A percentile compares a stretch with the other conserved stretches of the same genome.
Evolutionary conservation across 78 protist species (phyloP).

Genomic region (Dictyostelium capitatum): DNA sequence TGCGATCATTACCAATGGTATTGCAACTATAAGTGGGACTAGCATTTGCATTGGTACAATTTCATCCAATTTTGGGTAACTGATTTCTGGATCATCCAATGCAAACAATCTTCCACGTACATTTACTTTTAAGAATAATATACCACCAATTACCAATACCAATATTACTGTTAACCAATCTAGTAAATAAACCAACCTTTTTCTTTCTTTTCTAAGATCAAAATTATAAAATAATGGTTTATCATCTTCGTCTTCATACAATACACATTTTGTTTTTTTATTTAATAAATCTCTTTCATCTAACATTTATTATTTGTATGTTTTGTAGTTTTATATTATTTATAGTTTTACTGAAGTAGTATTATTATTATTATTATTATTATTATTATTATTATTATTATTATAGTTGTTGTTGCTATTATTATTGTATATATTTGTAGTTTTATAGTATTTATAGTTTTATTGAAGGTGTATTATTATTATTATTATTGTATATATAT

Average conservation of each 20-base stretch:
- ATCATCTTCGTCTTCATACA: not conserved
- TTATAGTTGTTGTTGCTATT: too few species aligned
- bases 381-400: too few species aligned
- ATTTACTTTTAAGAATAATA: conserved; percentile 46
- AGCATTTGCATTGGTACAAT: conserved; percentile 28
- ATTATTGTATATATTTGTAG: too few species aligned
- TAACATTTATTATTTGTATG: too few species aligned
- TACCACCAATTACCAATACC: conserved; percentile 22
- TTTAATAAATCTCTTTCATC: not conserved
- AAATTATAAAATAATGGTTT: conserved; percentile 21
- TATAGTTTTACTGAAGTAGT: too few species aligned
- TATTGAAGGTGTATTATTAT: too few species aligned
- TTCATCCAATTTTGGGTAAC: conserved; percentile 40
- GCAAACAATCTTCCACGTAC: conserved; percentile 66
- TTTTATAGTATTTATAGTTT: too few species aligned
- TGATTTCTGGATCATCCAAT: conserved; percentile 24
- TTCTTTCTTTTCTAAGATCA: conserved; percentile 29
- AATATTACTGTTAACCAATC: conserved; percentile 36
- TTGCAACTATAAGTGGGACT: not conserved
- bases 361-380: too few species aligned
- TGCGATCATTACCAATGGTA: conserved; percentile 31
- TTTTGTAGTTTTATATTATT: too few species aligned
- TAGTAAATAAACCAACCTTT: conserved; percentile 16
- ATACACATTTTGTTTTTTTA: not conserved
- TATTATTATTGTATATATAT: too few species aligned